A percentile compares a stretch with the other conserved stretches of the same genome.
Conservation (phyloP, 2,329 filamentous ascomycete species). For the Cladosporium cucumerinum region DNA sequence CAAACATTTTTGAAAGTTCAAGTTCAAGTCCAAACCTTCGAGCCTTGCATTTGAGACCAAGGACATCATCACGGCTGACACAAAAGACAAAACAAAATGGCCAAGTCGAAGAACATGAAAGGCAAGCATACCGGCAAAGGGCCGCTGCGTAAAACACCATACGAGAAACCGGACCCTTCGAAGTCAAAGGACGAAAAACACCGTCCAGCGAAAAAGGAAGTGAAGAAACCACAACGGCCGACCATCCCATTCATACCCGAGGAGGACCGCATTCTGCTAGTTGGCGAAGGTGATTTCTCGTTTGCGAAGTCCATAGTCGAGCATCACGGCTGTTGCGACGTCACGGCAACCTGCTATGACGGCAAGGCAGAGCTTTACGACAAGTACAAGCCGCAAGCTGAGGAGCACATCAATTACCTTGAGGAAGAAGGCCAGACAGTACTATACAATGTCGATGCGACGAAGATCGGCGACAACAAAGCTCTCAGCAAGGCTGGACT, state of each 20-base stretch:
- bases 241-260: constrained; percentile 63
- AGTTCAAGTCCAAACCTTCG: background rate
- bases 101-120: constrained; percentile 16
- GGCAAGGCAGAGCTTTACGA: constrained; percentile 54
- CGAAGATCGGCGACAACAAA: constrained; percentile 52
- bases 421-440: constrained; percentile 47
- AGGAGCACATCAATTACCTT: constrained; percentile 57
- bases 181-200: constrained; percentile 8
- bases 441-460: constrained; percentile 65
- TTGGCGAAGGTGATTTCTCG: constrained; percentile 78
- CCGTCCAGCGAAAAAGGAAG: constrained; percentile 22
- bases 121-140: constrained; percentile 12
- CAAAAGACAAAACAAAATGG: background rate
- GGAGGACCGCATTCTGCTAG: constrained; percentile 66
- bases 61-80: background rate
- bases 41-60: background rate
- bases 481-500: constrained; percentile 43
- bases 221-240: constrained; percentile 39
- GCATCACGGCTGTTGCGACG: constrained; percentile 62
- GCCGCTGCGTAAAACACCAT: constrained; percentile 3
- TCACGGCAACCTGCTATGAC: constrained; percentile 70
- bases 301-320: constrained; percentile 66
- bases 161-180: constrained; percentile 4
- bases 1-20: background rate
- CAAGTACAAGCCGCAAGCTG: constrained; percentile 68